Evolutionary conservation across 2,329 filamentous ascomycete species (phyloP).

Genomic region (Trichoderma citrinoviride): DNA sequence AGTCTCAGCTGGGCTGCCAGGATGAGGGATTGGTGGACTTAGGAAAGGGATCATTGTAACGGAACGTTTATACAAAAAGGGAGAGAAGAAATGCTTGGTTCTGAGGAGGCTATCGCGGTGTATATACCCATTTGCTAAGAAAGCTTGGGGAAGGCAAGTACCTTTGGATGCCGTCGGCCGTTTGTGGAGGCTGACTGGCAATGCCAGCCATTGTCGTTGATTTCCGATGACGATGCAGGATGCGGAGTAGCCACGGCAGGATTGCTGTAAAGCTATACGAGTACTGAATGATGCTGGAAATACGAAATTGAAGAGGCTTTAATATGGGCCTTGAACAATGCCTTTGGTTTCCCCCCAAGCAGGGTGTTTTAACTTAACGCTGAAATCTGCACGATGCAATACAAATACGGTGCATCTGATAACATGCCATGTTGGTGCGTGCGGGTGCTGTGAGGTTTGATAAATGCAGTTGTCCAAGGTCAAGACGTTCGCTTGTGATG

Average conservation of each 20-base stretch:
- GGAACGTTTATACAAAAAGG: constrained; percentile 6
- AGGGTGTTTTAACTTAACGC: too few relatives aligned
- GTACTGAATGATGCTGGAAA: background rate
- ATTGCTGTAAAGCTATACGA: background rate
- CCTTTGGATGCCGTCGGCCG: background rate
- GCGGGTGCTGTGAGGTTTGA: background rate
- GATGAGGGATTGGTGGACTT: constrained; percentile 4
- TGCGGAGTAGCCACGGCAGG: background rate
- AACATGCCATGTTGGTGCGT: background rate
- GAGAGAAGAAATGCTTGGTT: constrained; percentile 8
- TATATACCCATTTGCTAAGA: constrained; percentile 36
- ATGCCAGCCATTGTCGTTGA: constrained; percentile 5
- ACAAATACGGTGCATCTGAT: background rate
- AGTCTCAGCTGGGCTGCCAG: constrained; percentile 14
- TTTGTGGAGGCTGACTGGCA: background rate
- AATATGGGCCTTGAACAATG: background rate
- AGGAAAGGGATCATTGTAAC: background rate
- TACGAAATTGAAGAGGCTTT: background rate
- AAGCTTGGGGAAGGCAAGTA: background rate
- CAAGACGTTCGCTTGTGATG: too few relatives aligned
- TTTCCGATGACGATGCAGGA: background rate
- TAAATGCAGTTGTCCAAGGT: background rate
- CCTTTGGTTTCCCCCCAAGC: background rate
- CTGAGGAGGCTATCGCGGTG: constrained; percentile 21
- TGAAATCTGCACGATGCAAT: too few relatives aligned